Conservation (phyloP, 148 eudicot species). For the Heliamphora exappendiculata region DNA sequence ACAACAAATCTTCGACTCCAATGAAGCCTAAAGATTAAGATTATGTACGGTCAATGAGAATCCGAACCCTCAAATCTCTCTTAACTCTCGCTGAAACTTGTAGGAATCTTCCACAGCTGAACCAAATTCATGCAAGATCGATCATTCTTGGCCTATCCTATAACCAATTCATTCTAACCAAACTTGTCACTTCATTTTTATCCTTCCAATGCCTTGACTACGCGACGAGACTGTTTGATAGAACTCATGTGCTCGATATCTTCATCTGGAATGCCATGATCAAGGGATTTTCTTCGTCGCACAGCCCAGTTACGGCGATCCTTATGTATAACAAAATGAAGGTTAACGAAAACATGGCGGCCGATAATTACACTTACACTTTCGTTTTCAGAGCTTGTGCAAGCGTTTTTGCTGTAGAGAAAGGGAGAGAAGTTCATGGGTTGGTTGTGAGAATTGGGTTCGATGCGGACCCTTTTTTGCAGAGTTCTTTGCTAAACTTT, state of each 20-base stretch:
- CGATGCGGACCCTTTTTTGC: not conserved
- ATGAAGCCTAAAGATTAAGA: no score
- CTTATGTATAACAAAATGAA: not conserved
- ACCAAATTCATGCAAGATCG: not conserved
- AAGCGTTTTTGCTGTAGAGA: not conserved
- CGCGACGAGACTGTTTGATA: not conserved
- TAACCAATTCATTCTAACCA: constrained; percentile 4
- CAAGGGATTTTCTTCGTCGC: not conserved
- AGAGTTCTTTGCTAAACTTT: constrained; percentile 1
- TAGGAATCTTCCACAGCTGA: not conserved
- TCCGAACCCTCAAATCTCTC: not conserved
- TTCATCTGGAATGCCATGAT: constrained; percentile 4
- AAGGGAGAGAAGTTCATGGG: constrained; percentile 5
- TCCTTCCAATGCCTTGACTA: not conserved
- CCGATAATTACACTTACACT: not conserved
- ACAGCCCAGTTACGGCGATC: not conserved
- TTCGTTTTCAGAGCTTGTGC: constrained; percentile 9
- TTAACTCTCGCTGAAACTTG: not conserved
- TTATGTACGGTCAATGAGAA: not conserved
- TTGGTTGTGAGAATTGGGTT: not conserved
- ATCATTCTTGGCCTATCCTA: constrained; percentile 1
- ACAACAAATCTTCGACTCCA: no score
- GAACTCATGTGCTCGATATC: not conserved
- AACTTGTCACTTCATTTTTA: not conserved
- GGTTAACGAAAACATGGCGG: not conserved